Evolutionary conservation across 1,284 basidiomycete species (phyloP), one percentile per base, ranked within the genome.

Genomic region (Chondrostereum purpureum): DNA sequence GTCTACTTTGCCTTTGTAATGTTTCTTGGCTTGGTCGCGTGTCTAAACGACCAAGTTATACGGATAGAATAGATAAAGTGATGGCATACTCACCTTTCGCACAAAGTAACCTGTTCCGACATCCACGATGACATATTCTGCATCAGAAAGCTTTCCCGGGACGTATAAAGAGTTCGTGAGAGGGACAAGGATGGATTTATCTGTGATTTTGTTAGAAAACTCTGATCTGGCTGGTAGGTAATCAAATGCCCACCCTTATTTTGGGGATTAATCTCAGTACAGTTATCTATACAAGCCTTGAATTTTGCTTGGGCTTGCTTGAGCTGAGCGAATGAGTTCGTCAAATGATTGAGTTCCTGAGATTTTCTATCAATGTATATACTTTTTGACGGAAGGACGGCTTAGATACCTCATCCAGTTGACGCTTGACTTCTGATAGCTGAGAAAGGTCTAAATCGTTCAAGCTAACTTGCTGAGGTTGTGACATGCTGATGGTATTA

Each of bases 81-180:
- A 31, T 20, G 31, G 8, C 42, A 4, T 4, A 45, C 72, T 48
- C 45, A 92, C 93, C 78, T 97, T 98, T 64, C 91, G 85, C 14
- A 99, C 86, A 58, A 88, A 98, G 67, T 97, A 99, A 0, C 95
- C 95, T 0, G 95, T 98, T 2, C 95, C 95, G 22, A 99, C 78
- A 61, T 99, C 95, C 14, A 99, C 83, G 48, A 98, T 85, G 40
- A 99, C 93, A 53, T 91, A 80, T 41, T 92, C 85, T 1, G 79
- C 65, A 59, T 97, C 88, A 19, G 73, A 74, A 24, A 98, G 73
- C 65, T 85, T 92, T 21, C 94, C 95, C 1, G 94, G 92, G 12
- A 98, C 89, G 61, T 98, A 98, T 3, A 99, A 76, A 1, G 92
- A 96, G 62, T 89, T 91, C 8, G 93, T 97, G 41, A 98, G 68